These are phyloP conservation scores for Closterium sp. DNA, from an alignment of 139 green algal genomes.

Conservation along the genomic window DNA sequence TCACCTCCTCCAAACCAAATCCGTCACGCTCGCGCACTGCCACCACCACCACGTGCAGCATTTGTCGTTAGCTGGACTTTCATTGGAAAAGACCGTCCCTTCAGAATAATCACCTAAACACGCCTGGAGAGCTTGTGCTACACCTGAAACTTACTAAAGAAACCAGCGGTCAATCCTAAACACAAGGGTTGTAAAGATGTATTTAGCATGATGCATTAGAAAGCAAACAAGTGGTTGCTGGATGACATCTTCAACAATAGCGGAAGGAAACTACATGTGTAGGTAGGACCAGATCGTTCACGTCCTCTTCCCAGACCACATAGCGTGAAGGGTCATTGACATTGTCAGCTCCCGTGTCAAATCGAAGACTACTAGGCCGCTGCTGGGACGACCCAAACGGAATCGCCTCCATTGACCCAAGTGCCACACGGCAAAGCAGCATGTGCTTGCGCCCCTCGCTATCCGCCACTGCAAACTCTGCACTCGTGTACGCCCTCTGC, in stretches of 20 bases:
- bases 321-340: conserved; percentile 32
- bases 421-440: conserved; percentile 34
- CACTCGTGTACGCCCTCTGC: conserved; percentile 35
- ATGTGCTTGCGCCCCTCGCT: conserved; percentile 33
- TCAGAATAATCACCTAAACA: no score
- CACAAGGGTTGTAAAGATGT: no score
- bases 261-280: conserved; percentile 37
- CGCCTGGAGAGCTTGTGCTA: no score
- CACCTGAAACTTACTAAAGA: no score
- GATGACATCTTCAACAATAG: conserved; percentile 23
- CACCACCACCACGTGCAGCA: no score
- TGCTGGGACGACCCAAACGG: conserved; percentile 39
- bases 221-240: no score
- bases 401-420: conserved; percentile 29
- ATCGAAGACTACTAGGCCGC: neutral
- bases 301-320: conserved; percentile 40
- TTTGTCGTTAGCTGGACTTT: no score
- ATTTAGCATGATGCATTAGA: no score
- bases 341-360: conserved; percentile 46
- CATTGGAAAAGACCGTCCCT: no score
- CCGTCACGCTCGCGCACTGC: no score
- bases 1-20: no score
- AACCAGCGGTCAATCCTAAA: no score
- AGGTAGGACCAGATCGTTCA: conserved; percentile 34
- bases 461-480: conserved; percentile 41